Conservation (phyloP, 1,284 basidiomycete genomes). For the Takashimella koratensis region DNA sequence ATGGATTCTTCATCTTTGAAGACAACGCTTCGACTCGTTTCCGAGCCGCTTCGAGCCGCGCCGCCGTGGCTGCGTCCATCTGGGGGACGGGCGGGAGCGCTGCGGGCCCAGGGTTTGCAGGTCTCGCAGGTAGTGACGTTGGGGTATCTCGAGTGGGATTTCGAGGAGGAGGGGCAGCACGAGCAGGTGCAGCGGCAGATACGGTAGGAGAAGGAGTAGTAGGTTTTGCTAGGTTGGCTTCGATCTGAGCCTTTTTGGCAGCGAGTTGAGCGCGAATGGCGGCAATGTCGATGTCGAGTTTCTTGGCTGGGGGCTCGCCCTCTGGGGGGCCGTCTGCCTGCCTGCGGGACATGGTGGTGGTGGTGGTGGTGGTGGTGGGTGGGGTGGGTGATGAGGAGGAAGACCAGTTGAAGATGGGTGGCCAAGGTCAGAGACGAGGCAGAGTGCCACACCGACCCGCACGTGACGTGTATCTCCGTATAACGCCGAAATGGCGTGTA, state of each 20-base stretch:
- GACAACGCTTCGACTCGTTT: slow-evolving; percentile 64
- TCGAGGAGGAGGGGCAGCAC: background rate
- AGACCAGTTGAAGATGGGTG: no score
- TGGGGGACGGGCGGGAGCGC: slow-evolving; percentile 46
- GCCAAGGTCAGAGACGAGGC: no score
- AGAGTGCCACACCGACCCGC: background rate
- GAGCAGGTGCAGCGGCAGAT: slow-evolving; percentile 32
- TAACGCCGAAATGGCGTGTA: background rate
- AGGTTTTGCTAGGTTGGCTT: slow-evolving; percentile 51
- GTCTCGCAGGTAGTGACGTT: slow-evolving; percentile 24
- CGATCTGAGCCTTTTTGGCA: slow-evolving; percentile 76
- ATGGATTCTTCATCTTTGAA: slow-evolving; percentile 5
- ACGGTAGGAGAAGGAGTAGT: slow-evolving; percentile 37
- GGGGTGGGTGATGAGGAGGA: no score
- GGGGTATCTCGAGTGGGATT: background rate
- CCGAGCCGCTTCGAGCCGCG: slow-evolving; percentile 71
- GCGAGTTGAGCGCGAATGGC: slow-evolving; percentile 65
- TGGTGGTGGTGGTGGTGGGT: no score
- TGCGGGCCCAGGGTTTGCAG: slow-evolving; percentile 28
- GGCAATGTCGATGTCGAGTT: slow-evolving; percentile 14
- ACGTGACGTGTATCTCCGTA: no score
- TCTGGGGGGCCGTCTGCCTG: slow-evolving; percentile 14
- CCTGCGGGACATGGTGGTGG: slow-evolving; percentile 8
- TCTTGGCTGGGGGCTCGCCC: slow-evolving; percentile 20
- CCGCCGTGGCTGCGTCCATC: slow-evolving; percentile 62